Evolutionary conservation across 805 yeast species (phyloP), one percentile per base, ranked within the genome.

Genomic region (Teunomyces kruisii): DNA sequence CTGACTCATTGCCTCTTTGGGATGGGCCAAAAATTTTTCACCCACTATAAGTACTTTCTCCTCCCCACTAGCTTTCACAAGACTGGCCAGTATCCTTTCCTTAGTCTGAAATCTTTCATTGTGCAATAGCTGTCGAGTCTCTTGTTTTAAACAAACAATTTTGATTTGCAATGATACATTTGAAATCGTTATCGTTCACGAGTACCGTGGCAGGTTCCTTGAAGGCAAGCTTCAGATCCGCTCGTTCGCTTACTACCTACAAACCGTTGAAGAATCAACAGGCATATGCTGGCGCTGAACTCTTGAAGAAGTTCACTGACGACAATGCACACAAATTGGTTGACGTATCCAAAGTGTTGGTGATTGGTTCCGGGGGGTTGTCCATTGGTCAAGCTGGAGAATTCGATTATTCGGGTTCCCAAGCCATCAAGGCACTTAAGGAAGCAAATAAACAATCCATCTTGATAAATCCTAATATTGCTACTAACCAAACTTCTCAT

Each of bases 331-430:
- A 79, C 44, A 71, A 79, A 48, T 72, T 89, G 43, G 96, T 88
- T 35, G 95, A 89, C 50, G 96, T 89, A 26, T 73, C 82, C 51
- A 87, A 87, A 59, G 98, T 94, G 6, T 78, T 92, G 46, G 88
- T 92, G 43, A 87, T 92, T 62, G 99, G 99, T 9, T 92, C 98
- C 6, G 99, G 99, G 61, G 99, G 98, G 43, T 76, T 92, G 45
- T 87, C 96, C 43, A 92, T 92, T 65, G 98, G 98, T 49, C 98
- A 92, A 72, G 98, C 98, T 42, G 98, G 98, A 59, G 98, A 92
- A 72, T 92, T 92, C 59, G 98, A 92, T 70, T 92, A 92, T 68
- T 86, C 96, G 44, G 96, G 98, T 46, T 91, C 97, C 17, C 98
- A 91, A 72, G 98, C 98, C 42, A 92, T 91, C 67, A 91, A 91